Evolutionary conservation across 2,329 filamentous ascomycete species (phyloP).

Genomic region (Epichloe coenophiala): DNA sequence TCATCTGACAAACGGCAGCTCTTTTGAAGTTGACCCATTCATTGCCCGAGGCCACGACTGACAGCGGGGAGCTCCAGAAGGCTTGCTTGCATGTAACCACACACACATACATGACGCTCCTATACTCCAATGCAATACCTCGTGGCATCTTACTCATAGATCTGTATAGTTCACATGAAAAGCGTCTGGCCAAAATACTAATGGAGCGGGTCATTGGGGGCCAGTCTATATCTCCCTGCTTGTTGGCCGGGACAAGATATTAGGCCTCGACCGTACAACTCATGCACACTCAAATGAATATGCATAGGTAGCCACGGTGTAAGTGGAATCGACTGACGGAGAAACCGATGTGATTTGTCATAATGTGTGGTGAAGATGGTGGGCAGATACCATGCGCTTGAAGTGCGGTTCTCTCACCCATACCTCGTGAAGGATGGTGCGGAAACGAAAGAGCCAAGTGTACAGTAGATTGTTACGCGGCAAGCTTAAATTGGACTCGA

Average conservation of each 20-base stretch:
- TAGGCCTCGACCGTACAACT: constrained; percentile 2
- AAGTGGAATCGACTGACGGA: not conserved
- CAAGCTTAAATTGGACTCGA: not conserved
- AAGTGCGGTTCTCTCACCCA: not conserved
- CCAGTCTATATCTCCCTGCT: not conserved
- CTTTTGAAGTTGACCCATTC: not conserved
- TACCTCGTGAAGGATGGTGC: not conserved
- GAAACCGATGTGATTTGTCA: constrained; percentile 3
- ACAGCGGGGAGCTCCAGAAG: not conserved
- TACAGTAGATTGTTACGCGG: not conserved
- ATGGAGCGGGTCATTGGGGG: not conserved
- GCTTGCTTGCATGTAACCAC: constrained; percentile 2
- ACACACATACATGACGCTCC: not conserved
- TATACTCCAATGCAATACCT: not conserved
- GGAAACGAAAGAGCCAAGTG: not conserved
- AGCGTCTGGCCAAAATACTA: not conserved
- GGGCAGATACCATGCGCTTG: not conserved
- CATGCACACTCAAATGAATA: constrained; percentile 3
- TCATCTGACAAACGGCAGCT: constrained; percentile 1
- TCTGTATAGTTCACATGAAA: not conserved
- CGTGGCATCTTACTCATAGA: constrained; percentile 1
- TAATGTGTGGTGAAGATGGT: not conserved
- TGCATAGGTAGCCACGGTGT: constrained; percentile 2
- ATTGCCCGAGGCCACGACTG: not conserved
- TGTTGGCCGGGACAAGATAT: not conserved